Evolutionary conservation across 2,329 filamentous ascomycete genomes (phyloP).

Genomic region (Talaromyces sp.): DNA sequence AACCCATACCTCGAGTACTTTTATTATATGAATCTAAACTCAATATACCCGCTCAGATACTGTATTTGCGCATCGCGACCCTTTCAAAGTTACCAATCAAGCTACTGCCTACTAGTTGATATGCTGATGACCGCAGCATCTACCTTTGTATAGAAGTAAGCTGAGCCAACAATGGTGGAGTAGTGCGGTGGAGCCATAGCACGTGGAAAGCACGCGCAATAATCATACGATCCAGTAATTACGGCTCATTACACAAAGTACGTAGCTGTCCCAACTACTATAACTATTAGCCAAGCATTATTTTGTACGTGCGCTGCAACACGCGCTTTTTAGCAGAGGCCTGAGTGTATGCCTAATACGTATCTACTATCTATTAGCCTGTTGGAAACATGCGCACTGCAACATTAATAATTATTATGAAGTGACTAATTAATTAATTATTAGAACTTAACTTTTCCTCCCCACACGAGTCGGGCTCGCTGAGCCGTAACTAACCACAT

Average conservation of each 20-base stretch:
- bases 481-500: background rate
- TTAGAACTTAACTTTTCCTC: background rate
- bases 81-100: background rate
- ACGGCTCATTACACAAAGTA: background rate
- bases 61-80: background rate
- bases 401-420: too few relatives aligned
- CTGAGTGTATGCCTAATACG: background rate
- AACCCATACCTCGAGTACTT: background rate
- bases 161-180: background rate
- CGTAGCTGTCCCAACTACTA: background rate
- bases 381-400: background rate
- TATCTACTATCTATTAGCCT: background rate
- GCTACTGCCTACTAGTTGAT: background rate
- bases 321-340: background rate
- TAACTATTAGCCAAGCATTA: background rate
- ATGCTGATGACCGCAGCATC: background rate
- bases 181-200: background rate
- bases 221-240: background rate
- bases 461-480: background rate
- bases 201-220: background rate
- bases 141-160: background rate
- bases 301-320: background rate
- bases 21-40: background rate
- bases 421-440: too few relatives aligned
- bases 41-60: background rate